These are phyloP conservation scores for Lipomyces spencermartinsiae DNA, from an alignment of 805 yeast species.

Conservation along the genomic window DNA sequence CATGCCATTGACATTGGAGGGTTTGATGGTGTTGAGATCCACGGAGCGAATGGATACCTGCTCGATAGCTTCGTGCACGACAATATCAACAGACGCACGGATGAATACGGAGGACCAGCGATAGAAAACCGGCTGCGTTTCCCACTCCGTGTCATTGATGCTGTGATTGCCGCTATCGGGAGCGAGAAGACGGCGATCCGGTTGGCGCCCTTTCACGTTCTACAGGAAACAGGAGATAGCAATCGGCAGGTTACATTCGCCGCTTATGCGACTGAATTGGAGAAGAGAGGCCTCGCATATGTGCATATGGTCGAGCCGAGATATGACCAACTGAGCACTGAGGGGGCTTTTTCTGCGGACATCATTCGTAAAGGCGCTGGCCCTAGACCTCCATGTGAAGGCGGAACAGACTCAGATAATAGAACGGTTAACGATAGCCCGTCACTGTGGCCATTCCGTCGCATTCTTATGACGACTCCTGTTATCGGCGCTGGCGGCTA, in stretches of 20 bases:
- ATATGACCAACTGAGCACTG: too few species aligned
- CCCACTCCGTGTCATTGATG: conserved; percentile 58
- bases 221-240: conserved; percentile 42
- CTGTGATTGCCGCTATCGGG: conserved; percentile 58
- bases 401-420: conserved; percentile 7
- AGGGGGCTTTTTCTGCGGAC: too few species aligned
- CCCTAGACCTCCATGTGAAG: conserved; percentile 47
- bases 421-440: conserved; percentile 4
- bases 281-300: conserved; percentile 52
- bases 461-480: conserved; percentile 19
- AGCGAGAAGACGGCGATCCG: conserved; percentile 48
- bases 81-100: conserved; percentile 58
- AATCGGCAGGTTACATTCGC: conserved; percentile 34
- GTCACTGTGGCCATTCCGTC: neutral
- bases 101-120: conserved; percentile 62
- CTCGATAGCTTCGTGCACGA: conserved; percentile 54
- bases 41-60: conserved; percentile 66
- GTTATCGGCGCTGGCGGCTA: conserved; percentile 33
- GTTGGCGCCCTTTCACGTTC: conserved; percentile 48
- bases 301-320: conserved; percentile 51
- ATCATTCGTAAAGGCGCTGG: conserved; percentile 32
- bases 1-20: conserved; percentile 57
- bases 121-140: conserved; percentile 61
- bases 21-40: conserved; percentile 69
- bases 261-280: conserved; percentile 52